phyloP scores from a whole-genome alignment of 345 rosid genomes.

The Noccaea caerulescens region DNA sequence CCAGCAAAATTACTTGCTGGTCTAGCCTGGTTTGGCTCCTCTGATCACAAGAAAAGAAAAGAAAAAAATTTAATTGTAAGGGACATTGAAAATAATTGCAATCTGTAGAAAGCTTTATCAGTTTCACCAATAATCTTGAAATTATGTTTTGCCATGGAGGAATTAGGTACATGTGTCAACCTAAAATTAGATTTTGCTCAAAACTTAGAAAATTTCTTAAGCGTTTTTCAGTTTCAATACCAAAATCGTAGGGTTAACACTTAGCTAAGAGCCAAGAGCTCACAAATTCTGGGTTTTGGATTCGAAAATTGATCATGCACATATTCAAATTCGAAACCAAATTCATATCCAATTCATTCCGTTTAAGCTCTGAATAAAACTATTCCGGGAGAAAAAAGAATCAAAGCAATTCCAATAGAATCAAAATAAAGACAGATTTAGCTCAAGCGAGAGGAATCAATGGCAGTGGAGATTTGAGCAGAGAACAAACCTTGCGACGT shows the following conservation, averaged over 20 bases:
- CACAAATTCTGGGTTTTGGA: neutral
- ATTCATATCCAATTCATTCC: neutral
- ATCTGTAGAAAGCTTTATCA: neutral
- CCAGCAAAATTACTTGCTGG: slow-evolving; percentile 74
- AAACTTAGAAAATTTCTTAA: neutral
- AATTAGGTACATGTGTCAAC: neutral
- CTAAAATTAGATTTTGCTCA: slow-evolving; percentile 27
- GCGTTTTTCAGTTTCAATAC: neutral
- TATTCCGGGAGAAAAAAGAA: neutral
- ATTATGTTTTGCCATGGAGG: slow-evolving; percentile 9
- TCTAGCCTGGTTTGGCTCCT: slow-evolving; percentile 41
- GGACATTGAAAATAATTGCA: neutral
- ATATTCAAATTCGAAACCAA: slow-evolving; percentile 12
- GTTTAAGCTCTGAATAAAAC: neutral
- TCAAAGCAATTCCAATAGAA: neutral
- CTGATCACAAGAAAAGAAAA: slow-evolving; percentile 23
- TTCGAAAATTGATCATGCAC: slow-evolving; percentile 23
- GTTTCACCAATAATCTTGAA: neutral
- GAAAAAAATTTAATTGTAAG: neutral
- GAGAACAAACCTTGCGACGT: slow-evolving; percentile 25
- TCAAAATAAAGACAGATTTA: neutral
- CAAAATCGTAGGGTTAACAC: slow-evolving; percentile 1
- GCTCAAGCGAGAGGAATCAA: neutral
- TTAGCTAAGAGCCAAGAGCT: neutral
- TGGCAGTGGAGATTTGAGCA: slow-evolving; percentile 9